A percentile compares a stretch with the other conserved stretches of the same genome.
phyloP scores from a whole-genome alignment of 257 asterid genomes.

The Solanum paucissectum region DNA sequence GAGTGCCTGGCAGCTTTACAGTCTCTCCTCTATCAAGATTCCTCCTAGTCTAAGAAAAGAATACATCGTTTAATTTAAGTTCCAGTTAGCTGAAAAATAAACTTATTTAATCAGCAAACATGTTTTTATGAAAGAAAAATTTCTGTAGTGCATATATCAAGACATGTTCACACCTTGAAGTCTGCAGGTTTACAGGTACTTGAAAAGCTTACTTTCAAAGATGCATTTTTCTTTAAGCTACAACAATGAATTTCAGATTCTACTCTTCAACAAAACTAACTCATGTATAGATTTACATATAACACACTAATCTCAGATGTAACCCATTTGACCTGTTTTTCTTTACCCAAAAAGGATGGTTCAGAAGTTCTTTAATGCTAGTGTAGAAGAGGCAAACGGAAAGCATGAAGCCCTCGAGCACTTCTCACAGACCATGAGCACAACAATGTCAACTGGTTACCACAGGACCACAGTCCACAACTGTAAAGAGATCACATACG shows the following conservation, averaged over 20 bases:
- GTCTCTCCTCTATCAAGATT: slow-evolving; percentile 41
- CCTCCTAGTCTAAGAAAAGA: slow-evolving; percentile 47
- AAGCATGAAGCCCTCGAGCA: neutral
- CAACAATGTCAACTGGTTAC: neutral
- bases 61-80: neutral
- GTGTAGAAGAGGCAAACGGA: neutral
- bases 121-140: neutral
- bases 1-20: slow-evolving; percentile 21
- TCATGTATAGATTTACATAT: neutral
- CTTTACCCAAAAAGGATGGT: neutral
- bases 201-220: neutral
- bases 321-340: neutral
- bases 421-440: neutral
- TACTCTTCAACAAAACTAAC: neutral
- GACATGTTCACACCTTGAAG: neutral
- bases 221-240: neutral
- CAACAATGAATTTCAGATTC: neutral
- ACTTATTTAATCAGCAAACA: neutral
- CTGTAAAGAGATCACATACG: neutral
- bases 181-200: neutral
- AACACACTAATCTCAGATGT: neutral
- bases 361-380: neutral
- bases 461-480: neutral
- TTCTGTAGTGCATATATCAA: neutral
- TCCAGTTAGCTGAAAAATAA: neutral